Base-by-base conservation (phyloP, 371 early-diverging fungal genomes). In the Parasitella parasitica region DNA sequence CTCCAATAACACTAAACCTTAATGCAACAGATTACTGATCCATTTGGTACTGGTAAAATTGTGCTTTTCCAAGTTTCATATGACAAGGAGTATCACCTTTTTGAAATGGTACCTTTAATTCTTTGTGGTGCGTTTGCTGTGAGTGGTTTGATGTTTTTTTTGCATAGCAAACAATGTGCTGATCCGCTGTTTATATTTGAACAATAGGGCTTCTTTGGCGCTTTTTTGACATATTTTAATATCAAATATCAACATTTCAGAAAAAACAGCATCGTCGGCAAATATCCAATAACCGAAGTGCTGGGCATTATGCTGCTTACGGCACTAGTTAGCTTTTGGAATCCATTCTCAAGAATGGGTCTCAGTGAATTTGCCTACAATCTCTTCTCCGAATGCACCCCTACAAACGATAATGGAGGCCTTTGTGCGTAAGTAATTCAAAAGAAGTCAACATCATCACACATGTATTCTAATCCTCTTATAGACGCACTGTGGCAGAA, bases 61-160 rank as follows among this genome's bases (percentile, higher is more conserved):
- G 96, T 96, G 6, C 75, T 93, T 77, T 97, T 95, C 77, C 94
- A 97, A 76, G 96, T 93, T 5, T 75, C 84, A 1, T 94, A 95
- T 69, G 87, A 90, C 54, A 82, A 89, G 57, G 90, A 90, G 35
- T 97, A 95, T 88, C 91, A 91, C 57, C 72, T 88, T 37, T 95
- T 96, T 69, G 98, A 97, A 74, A 51, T 94, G 22, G 54, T 91
- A n/a, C 87, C 89, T 34, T 94, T 94, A 67, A 70, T 89, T 8
- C 26, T 95, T 2, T 71, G 94, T 15, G 98, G 97, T 7, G 75
- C 90, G 5, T 85, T 94, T 66, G 95, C 96, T 27, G 92, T 91
- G 78, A 50, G 85, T 68, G 2, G n/a, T 3, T 15, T 4, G 7
- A 20, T 43, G 1, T 43, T 3, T 16, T 6, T 11, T 18, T 9